Conservation (phyloP, 2,329 filamentous ascomycete species). For the Aspergillus sp. region DNA sequence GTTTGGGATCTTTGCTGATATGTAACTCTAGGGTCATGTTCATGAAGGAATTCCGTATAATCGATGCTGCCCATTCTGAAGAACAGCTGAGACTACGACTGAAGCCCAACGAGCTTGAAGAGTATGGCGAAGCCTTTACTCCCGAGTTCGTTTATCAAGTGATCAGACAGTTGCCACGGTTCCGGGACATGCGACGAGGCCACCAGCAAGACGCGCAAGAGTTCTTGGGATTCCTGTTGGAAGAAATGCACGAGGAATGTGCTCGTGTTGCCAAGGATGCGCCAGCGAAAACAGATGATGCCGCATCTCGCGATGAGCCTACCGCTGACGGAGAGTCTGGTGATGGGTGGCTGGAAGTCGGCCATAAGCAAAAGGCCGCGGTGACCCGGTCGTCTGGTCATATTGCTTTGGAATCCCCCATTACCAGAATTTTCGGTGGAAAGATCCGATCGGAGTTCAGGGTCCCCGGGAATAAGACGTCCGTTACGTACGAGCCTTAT, state of each 20-base stretch:
- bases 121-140: constrained; percentile 86
- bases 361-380: constrained; percentile 82
- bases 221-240: constrained; percentile 88
- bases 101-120: constrained; percentile 80
- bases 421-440: constrained; percentile 93
- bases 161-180: constrained; percentile 80
- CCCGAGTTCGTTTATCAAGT: constrained; percentile 96
- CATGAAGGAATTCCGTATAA: constrained; percentile 84
- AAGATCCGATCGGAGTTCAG: constrained; percentile 85
- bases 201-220: constrained; percentile 98
- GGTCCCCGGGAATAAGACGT: constrained; percentile 82
- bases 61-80: constrained; percentile 72
- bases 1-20: not conserved
- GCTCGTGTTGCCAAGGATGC: constrained; percentile 67
- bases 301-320: constrained; percentile 29
- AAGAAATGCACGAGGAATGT: constrained; percentile 92
- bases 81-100: constrained; percentile 72
- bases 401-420: constrained; percentile 70
- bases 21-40: constrained; percentile 75
- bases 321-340: constrained; percentile 41
- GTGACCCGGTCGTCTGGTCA: constrained; percentile 83
- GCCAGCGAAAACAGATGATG: constrained; percentile 43
- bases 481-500: constrained; percentile 89
- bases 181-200: constrained; percentile 88
- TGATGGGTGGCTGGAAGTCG: constrained; percentile 91